Conservation (phyloP, 257 asterid genomes). For the Jasminum sambac region DNA sequence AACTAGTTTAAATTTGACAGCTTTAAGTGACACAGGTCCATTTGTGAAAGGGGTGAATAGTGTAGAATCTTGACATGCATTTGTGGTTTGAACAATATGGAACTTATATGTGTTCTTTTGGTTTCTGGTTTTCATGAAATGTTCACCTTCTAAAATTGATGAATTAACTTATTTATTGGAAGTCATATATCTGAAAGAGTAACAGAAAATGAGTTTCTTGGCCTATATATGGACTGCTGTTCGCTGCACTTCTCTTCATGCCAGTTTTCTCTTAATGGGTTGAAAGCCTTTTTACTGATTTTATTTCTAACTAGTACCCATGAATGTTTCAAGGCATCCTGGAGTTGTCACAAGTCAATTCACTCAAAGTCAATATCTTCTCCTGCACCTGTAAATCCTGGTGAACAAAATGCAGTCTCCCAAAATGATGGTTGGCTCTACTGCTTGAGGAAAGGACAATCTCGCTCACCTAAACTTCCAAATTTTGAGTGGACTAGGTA, state of each 20-base stretch:
- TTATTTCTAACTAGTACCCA: conserved; percentile 57
- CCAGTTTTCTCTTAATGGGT: conserved; percentile 12
- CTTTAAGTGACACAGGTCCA: neutral
- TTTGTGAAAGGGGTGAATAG: neutral
- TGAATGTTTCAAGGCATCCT: conserved; percentile 94
- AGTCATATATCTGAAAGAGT: neutral
- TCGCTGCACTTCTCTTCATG: neutral
- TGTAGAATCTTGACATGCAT: neutral
- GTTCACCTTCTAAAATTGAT: neutral
- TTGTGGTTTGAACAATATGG: neutral
- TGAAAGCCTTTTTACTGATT: conserved; percentile 18
- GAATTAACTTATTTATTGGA: neutral
- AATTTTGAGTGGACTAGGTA: conserved; percentile 98
- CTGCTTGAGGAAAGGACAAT: conserved; percentile 87
- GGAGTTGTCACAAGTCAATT: conserved; percentile 91
- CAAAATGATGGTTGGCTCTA: conserved; percentile 77
- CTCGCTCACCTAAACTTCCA: conserved; percentile 71
- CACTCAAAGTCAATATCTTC: conserved; percentile 71
- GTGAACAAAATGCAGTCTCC: conserved; percentile 40
- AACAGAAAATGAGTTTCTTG: neutral
- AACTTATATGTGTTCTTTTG: neutral
- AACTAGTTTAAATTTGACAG: conserved; percentile 4
- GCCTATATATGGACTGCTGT: neutral
- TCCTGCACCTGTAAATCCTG: conserved; percentile 39
- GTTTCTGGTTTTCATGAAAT: conserved; percentile 12